Evolutionary conservation across 2,329 filamentous ascomycete species (phyloP), one percentile per base, ranked within the genome.

Genomic region (Ceratocystiopsis minuta): DNA sequence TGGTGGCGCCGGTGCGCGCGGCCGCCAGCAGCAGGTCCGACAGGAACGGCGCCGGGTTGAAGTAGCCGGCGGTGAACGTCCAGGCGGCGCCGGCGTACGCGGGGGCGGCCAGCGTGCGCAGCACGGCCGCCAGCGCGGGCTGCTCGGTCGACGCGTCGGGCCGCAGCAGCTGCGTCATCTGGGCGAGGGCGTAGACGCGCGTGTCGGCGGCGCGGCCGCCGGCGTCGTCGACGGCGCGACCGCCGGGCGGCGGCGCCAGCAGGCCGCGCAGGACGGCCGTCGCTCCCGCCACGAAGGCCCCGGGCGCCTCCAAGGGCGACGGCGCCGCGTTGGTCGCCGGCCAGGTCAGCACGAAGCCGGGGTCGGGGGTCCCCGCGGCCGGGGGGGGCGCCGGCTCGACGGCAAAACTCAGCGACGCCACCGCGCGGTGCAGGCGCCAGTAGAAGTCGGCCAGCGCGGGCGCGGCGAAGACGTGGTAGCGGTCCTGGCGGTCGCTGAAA

Each of bases 31-130:
- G 67, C 1, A 94, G 71, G 34, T 78, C 72, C 3, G 83, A 87
- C 16, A 96, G 72, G 4, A 78, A 76, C 0, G 86, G 80, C 7
- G 86, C 86, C 43, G 93, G 93, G 63, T 98, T 98, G 65, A 98
- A 98, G 63, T 98, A 98, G 41, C 90, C 90, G 0, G 90, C 90
- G 1, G 90, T 96, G 58, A 98, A 96, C 0, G 85, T 90, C 90
- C 90, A 98, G 14, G 75, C 79, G 0, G 81, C 82, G 32, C 73
- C 69, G 11, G 67, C 63, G 52, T 84, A 81, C 6, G 68, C 62
- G 0, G 80, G 70, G 0, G 59, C 61, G 0, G 78, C 68, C 4
- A 95, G 68, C 1, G 71, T 72, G 36, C 70, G 70, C 4, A 96
- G 69, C 34, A 96, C 71, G 37, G 72, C 72, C 0, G 75, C 84